Evolutionary conservation across 805 yeast species (phyloP).

Genomic region (Myxozyma nipponensis): DNA sequence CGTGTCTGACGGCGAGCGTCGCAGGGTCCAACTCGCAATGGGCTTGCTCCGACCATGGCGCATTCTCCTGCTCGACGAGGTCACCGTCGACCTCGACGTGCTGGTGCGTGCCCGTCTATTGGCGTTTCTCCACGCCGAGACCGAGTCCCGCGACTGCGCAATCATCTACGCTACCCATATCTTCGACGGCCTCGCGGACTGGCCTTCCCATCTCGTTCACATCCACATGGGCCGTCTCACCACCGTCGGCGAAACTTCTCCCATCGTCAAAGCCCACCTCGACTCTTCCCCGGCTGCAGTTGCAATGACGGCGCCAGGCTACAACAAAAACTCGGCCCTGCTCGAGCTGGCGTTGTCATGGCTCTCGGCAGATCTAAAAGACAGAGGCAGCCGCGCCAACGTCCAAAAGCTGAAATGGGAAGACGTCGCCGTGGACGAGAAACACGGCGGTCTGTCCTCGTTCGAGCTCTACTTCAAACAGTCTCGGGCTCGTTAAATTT

Average conservation of each 20-base stretch:
- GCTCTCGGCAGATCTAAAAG: constrained; percentile 41
- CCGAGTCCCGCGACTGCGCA: constrained; percentile 62
- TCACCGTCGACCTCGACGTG: constrained; percentile 94
- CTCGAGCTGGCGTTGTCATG: constrained; percentile 38
- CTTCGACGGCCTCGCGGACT: constrained; percentile 85
- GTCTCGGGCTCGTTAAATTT: constrained; percentile 21
- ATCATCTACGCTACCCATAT: constrained; percentile 93
- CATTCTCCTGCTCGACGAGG: constrained; percentile 84
- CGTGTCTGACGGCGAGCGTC: constrained; percentile 90
- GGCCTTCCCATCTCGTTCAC: constrained; percentile 86
- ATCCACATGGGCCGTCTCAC: constrained; percentile 61
- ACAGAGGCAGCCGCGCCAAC: constrained; percentile 54
- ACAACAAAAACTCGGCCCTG: constrained; percentile 33
- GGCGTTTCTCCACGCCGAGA: constrained; percentile 68
- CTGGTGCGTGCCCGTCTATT: constrained; percentile 75
- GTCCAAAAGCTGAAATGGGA: constrained; percentile 48
- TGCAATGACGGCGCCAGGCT: background rate
- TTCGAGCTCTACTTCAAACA: constrained; percentile 28
- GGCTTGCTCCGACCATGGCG: constrained; percentile 91
- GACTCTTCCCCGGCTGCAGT: background rate
- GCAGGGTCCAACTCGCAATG: constrained; percentile 92
- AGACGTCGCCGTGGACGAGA: constrained; percentile 44
- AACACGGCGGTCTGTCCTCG: constrained; percentile 19
- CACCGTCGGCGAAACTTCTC: constrained; percentile 11
- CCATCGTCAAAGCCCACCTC: constrained; percentile 9